Evolutionary conservation across 306 rosid genomes (phyloP).

Genomic region (Canavalia gladiata): DNA sequence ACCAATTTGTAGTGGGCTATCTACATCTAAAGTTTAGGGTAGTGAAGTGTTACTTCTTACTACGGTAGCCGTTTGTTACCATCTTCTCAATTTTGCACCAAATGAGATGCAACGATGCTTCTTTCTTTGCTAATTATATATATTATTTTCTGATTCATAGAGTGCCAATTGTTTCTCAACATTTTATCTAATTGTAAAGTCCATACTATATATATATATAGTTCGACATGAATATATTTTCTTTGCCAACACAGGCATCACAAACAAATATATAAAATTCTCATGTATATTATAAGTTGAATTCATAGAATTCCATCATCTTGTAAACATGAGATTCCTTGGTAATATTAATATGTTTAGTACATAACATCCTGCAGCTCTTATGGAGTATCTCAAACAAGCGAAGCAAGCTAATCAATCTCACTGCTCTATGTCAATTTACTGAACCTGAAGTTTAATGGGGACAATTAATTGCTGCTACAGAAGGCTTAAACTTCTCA

Average conservation of each 20-base stretch:
- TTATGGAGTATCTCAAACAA: conserved; percentile 5
- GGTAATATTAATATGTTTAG: not conserved
- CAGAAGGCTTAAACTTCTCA: conserved; percentile 57
- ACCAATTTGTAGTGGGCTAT: no score
- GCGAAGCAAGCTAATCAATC: conserved; percentile 31
- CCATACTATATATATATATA: not conserved
- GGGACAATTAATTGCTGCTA: conserved; percentile 42
- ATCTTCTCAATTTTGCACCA: no score
- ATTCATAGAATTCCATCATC: conserved; percentile 14
- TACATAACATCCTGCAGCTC: not conserved
- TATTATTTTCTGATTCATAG: conserved; percentile 1
- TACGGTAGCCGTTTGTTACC: no score
- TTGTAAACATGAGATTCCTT: not conserved
- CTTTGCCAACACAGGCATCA: not conserved
- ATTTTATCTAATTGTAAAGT: not conserved
- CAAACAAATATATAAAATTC: conserved; percentile 8
- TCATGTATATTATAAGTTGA: conserved; percentile 9
- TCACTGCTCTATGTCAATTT: conserved; percentile 41
- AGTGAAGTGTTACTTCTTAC: no score
- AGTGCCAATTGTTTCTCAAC: not conserved
- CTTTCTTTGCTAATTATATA: not conserved
- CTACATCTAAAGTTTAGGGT: no score
- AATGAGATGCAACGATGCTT: not conserved
- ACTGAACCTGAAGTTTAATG: conserved; percentile 41
- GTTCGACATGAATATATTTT: not conserved